Conservation (phyloP, 257 asterid species). For the Leptodermis oblonga region DNA sequence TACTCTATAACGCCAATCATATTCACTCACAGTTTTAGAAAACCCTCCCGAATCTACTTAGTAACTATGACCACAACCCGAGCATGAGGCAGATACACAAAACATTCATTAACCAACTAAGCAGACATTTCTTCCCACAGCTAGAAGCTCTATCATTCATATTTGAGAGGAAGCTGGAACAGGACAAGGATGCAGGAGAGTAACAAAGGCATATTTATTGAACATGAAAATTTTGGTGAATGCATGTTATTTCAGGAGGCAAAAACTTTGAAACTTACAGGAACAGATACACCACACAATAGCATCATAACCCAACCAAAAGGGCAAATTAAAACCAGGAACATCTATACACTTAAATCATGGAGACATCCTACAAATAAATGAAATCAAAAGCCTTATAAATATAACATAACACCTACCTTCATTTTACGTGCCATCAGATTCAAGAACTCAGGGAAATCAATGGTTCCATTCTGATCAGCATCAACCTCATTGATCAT, state of each 20-base stretch:
- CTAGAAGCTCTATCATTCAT: background rate
- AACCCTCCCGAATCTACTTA: background rate
- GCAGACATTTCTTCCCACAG: background rate
- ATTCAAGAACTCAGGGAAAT: conserved; percentile 65
- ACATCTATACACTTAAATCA: background rate
- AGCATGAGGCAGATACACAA: too few species aligned
- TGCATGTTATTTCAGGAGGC: background rate
- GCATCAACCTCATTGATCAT: conserved; percentile 68
- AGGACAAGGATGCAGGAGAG: background rate
- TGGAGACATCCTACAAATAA: background rate
- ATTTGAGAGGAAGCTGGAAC: background rate
- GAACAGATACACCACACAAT: background rate
- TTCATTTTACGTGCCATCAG: conserved; percentile 65
- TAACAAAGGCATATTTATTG: too few species aligned
- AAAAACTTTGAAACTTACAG: background rate
- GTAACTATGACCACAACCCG: background rate
- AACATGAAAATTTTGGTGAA: too few species aligned
- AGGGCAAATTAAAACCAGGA: background rate
- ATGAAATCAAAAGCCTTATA: background rate
- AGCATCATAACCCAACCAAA: background rate
- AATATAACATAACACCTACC: conserved; percentile 20
- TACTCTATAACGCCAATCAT: background rate
- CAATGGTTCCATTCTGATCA: conserved; percentile 61
- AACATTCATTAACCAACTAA: background rate
- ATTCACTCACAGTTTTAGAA: background rate